These are phyloP conservation scores for Petunia secreta DNA, from an alignment of 257 asterid species.

Conservation along the genomic window DNA sequence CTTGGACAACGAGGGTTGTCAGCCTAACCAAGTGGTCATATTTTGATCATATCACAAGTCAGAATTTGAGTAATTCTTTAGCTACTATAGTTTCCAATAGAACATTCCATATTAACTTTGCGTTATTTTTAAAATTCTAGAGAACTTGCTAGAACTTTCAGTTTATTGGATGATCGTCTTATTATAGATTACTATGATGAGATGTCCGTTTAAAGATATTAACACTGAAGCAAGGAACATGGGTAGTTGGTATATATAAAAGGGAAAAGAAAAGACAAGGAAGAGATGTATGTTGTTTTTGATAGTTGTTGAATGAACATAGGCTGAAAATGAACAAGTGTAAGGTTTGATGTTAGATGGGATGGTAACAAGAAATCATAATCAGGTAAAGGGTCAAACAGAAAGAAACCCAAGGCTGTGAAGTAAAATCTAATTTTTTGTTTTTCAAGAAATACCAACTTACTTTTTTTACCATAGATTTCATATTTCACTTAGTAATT, in stretches of 20 bases:
- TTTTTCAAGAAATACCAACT: neutral
- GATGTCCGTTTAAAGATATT: neutral
- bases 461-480: neutral
- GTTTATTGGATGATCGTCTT: too few species aligned
- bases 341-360: neutral
- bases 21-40: too few species aligned
- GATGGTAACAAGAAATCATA: neutral
- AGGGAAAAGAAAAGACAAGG: neutral
- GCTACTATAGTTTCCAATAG: too few species aligned
- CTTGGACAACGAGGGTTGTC: too few species aligned
- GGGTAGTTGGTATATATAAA: neutral
- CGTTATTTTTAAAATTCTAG: too few species aligned
- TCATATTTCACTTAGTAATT: neutral
- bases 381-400: conserved; percentile 17
- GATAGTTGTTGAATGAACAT: conserved; percentile 6
- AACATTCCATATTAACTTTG: too few species aligned
- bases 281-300: neutral
- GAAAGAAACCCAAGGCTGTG: neutral
- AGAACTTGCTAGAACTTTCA: too few species aligned
- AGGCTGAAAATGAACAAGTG: neutral
- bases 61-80: too few species aligned
- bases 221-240: conserved; percentile 6
- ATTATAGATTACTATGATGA: neutral
- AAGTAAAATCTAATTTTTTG: neutral
- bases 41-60: too few species aligned